phyloP scores from a whole-genome alignment of 352 stramenopile species.

The Blastocystis sp. region DNA sequence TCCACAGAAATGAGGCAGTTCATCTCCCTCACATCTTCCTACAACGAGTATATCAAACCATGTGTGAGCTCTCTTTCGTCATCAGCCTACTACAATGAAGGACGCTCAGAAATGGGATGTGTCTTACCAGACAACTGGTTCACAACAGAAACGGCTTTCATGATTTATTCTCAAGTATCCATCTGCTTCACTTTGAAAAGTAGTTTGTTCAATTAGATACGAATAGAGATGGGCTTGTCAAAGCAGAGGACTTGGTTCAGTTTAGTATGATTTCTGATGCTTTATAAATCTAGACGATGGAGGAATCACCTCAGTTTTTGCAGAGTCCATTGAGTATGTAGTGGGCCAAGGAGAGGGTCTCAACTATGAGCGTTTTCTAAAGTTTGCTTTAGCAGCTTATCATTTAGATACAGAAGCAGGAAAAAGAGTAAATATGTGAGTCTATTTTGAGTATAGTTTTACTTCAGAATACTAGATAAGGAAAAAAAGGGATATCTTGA shows the following conservation, averaged over 20 bases:
- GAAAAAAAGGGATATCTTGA: background rate
- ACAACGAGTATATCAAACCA: background rate
- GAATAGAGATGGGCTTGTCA: background rate
- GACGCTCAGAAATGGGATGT: background rate
- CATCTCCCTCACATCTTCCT: background rate
- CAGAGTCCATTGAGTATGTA: background rate
- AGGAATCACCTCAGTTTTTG: background rate
- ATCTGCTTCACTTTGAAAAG: background rate
- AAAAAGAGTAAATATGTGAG: background rate
- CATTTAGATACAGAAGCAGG: background rate
- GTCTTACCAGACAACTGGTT: constrained; percentile 10
- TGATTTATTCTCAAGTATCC: background rate
- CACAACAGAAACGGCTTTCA: constrained; percentile 17
- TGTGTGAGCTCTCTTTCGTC: background rate
- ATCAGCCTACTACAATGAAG: background rate
- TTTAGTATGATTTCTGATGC: background rate
- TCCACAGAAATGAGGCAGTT: background rate
- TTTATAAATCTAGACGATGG: background rate
- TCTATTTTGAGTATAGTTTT: background rate
- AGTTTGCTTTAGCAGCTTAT: background rate
- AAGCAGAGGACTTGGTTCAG: background rate
- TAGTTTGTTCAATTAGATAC: constrained; percentile 20
- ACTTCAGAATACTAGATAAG: background rate
- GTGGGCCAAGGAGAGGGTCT: background rate
- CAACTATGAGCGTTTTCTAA: background rate